Evolutionary conservation across 495 filamentous ascomycete species (phyloP).

Genomic region (Penicillium tannophilum): DNA sequence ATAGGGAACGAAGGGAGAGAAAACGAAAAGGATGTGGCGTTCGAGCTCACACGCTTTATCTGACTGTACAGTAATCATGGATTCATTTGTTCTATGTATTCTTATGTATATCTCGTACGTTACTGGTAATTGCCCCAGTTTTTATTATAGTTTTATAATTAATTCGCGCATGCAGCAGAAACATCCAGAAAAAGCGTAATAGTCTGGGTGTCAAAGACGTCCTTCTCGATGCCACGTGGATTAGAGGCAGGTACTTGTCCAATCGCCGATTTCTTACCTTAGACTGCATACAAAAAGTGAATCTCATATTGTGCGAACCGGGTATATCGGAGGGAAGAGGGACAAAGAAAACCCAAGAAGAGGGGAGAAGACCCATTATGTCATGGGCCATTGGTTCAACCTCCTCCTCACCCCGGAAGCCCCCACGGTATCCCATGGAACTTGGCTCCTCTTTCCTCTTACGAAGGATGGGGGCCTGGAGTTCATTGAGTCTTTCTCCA

Average conservation of each 20-base stretch:
- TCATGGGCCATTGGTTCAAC: conserved; percentile 10
- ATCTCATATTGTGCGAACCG: not conserved
- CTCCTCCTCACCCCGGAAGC: conserved; percentile 3
- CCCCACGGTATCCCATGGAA: conserved; percentile 12
- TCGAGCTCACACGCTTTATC: not conserved
- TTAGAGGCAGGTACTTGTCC: conserved; percentile 30
- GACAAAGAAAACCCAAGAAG: not conserved
- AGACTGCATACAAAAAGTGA: not conserved
- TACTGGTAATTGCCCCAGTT: no score
- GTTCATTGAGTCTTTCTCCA: conserved; percentile 1
- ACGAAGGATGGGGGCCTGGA: conserved; percentile 8
- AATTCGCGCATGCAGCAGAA: conserved; percentile 20
- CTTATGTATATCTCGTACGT: not conserved
- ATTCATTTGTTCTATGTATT: not conserved
- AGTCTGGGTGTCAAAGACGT: conserved; percentile 5
- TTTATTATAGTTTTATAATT: not conserved
- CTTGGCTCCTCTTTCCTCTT: conserved; percentile 1
- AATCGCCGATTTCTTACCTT: conserved; percentile 27
- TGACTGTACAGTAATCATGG: conserved; percentile 3
- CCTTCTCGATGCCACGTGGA: conserved; percentile 27
- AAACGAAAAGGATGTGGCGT: not conserved
- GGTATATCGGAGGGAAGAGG: not conserved
- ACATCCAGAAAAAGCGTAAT: conserved; percentile 24
- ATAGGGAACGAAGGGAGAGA: not conserved
- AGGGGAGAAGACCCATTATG: not conserved